These are phyloP conservation scores for Triangularia verruculosa DNA, from an alignment of 2,329 filamentous ascomycete genomes.

Conservation along the genomic window DNA sequence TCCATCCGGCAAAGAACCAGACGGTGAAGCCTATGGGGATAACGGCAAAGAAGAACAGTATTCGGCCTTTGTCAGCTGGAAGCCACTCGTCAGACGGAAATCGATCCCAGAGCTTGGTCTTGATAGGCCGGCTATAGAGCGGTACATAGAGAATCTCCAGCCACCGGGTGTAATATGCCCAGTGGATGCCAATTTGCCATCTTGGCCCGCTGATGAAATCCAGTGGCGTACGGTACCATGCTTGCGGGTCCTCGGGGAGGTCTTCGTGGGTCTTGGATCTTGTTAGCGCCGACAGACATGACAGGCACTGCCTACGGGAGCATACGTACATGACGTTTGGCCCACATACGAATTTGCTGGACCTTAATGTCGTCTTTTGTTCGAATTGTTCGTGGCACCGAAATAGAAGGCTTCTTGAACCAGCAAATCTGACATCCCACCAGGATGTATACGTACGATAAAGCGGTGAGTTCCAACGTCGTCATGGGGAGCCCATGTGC, in stretches of 20 bases:
- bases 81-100: conserved; percentile 28
- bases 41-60: background rate
- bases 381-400: conserved; percentile 9
- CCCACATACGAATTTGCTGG: conserved; percentile 12
- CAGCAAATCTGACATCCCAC: conserved; percentile 24
- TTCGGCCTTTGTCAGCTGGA: background rate
- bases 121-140: conserved; percentile 23
- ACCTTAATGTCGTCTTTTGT: conserved; percentile 17
- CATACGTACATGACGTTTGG: conserved; percentile 9
- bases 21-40: conserved; percentile 20
- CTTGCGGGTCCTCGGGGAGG: conserved; percentile 7
- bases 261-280: conserved; percentile 28
- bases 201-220: conserved; percentile 31
- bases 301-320: too few species aligned
- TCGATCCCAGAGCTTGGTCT: conserved; percentile 24
- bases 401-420: conserved; percentile 26
- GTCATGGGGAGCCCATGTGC: conserved; percentile 27
- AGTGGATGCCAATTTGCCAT: conserved; percentile 25
- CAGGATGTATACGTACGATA: conserved; percentile 29
- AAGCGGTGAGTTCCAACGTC: conserved; percentile 29
- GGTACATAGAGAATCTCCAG: conserved; percentile 20
- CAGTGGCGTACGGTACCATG: conserved; percentile 34
- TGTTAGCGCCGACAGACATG: conserved; percentile 5
- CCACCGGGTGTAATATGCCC: conserved; percentile 26
- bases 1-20: conserved; percentile 29